A percentile compares a stretch with the other conserved stretches of the same genome.
phyloP scores from a whole-genome alignment of 2,329 filamentous ascomycete genomes.

The Penicillium sp. region DNA sequence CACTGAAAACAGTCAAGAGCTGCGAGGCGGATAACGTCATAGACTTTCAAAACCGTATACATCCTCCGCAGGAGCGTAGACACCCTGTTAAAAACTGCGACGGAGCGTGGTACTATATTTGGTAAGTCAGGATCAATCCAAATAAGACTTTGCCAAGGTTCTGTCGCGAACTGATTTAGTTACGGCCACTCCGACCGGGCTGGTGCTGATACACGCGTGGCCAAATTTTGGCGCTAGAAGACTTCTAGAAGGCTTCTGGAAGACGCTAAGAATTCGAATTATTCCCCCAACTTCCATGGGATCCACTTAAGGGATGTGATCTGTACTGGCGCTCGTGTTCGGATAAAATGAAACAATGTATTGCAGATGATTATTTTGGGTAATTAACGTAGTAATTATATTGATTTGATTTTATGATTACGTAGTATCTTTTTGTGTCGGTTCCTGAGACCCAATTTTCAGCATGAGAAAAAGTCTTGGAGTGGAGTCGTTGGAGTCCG shows the following conservation, averaged over 20 bases:
- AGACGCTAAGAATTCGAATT: constrained; percentile 24
- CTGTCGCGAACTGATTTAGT: background rate
- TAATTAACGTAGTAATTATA: too few relatives aligned
- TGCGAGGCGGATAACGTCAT: constrained; percentile 15
- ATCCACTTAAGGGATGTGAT: background rate
- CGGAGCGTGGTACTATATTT: background rate
- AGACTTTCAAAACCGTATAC: constrained; percentile 1
- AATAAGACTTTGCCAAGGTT: background rate
- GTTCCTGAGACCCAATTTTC: constrained; percentile 9
- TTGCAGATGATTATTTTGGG: too few relatives aligned
- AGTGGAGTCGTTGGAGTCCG: background rate
- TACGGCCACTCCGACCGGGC: background rate
- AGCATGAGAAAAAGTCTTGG: constrained; percentile 1
- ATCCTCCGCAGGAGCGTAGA: background rate
- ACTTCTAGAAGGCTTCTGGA: constrained; percentile 34
- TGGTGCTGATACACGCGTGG: constrained; percentile 8
- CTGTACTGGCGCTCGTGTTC: background rate
- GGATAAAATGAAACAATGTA: background rate
- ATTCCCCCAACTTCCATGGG: background rate
- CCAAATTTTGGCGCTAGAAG: constrained; percentile 27
- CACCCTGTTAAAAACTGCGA: background rate
- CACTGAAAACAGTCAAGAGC: constrained; percentile 1
- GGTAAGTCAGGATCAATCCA: background rate
- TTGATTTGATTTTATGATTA: too few relatives aligned
- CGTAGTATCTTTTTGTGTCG: too few relatives aligned